Evolutionary conservation across 768 basidiomycete genomes (phyloP).

Genomic region (Podaxis carcinomalis): DNA sequence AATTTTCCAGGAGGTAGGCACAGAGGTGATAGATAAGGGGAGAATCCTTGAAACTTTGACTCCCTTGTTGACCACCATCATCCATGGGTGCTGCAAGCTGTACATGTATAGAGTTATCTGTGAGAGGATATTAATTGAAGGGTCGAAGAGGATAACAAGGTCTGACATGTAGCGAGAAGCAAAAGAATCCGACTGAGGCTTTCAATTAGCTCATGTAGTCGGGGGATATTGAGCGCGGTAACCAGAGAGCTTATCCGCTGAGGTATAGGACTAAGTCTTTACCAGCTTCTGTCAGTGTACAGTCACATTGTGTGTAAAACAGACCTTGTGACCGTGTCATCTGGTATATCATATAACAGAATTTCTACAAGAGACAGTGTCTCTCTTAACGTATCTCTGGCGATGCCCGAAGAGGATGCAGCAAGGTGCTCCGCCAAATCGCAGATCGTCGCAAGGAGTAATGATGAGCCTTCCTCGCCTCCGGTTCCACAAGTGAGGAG

Average conservation of each 20-base stretch:
- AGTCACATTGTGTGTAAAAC: not conserved
- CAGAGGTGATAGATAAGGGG: conserved; percentile 48
- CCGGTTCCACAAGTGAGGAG: conserved; percentile 15
- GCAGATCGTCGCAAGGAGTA: conserved; percentile 24
- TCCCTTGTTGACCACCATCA: not conserved
- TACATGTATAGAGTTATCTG: conserved; percentile 40
- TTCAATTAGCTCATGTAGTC: conserved; percentile 48
- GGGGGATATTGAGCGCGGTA: conserved; percentile 44
- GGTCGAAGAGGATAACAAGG: not conserved
- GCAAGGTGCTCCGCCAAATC: not conserved
- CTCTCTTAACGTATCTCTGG: conserved; percentile 21
- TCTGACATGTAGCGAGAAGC: conserved; percentile 53
- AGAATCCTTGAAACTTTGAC: conserved; percentile 25
- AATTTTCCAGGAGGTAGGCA: conserved; percentile 40
- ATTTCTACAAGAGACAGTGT: conserved; percentile 46
- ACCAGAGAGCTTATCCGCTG: conserved; percentile 37
- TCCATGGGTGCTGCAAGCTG: conserved; percentile 32
- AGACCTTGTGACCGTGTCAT: conserved; percentile 37
- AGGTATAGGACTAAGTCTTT: conserved; percentile 35
- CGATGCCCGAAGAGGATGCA: not conserved
- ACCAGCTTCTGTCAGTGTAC: conserved; percentile 1
- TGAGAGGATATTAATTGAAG: not conserved
- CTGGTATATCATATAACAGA: conserved; percentile 43
- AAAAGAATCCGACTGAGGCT: conserved; percentile 47
- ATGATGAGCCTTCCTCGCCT: conserved; percentile 22